Percentiles rank a stretch among this genome's conserved stretches.
Conservation (phyloP, 176 grass and related monocot species). For the Triticum timopheevii region DNA sequence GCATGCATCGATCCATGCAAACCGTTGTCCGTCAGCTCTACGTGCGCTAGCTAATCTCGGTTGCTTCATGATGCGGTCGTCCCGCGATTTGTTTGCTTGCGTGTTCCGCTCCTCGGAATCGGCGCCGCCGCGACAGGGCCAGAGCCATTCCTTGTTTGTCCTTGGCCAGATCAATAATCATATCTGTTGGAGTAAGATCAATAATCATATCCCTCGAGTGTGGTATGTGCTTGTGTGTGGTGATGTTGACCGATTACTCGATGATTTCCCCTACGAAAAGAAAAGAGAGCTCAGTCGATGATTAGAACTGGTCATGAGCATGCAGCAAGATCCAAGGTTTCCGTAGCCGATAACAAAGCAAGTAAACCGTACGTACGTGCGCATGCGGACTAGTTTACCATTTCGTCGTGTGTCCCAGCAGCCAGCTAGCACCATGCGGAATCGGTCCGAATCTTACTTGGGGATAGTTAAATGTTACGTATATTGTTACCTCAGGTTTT, state of each 20-base stretch:
- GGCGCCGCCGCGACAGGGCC: not conserved
- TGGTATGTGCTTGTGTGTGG: not conserved
- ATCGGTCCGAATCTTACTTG: not conserved
- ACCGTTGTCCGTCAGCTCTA: not conserved
- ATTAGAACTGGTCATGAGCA: conserved; percentile 17
- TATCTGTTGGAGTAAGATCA: no score
- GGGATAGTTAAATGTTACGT: no score
- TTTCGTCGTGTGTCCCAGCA: no score
- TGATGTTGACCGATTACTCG: not conserved
- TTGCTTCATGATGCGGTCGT: no score
- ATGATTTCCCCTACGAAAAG: no score
- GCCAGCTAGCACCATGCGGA: not conserved
- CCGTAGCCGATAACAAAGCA: conserved; percentile 35
- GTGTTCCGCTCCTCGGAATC: conserved; percentile 17
- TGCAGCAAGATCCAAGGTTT: conserved; percentile 24
- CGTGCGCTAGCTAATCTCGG: not conserved
- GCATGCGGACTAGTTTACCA: not conserved
- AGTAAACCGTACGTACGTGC: not conserved
- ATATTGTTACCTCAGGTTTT: no score
- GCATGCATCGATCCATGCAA: not conserved
- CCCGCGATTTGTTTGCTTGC: not conserved
- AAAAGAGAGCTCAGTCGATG: not conserved
- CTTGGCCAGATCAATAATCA: no score
- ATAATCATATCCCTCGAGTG: no score
- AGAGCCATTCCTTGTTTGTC: not conserved